These are phyloP conservation scores for Exophiala dermatitidis DNA, from an alignment of 2,329 filamentous ascomycete genomes.

Conservation along the genomic window DNA sequence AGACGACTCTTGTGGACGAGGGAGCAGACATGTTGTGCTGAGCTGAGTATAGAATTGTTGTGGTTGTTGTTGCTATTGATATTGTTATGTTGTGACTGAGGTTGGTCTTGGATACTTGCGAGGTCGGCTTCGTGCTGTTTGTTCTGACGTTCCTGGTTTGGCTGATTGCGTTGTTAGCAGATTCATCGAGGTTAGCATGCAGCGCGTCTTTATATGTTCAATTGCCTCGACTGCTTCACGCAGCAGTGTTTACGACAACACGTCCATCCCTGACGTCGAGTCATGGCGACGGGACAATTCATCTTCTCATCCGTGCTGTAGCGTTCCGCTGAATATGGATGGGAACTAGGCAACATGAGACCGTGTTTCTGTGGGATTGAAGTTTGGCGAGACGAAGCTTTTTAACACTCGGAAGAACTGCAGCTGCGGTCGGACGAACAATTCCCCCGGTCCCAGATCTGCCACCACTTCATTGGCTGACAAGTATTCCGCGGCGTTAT, in stretches of 20 bases:
- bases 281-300: not conserved
- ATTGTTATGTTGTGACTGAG: not conserved
- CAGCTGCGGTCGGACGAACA: not conserved
- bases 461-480: not conserved
- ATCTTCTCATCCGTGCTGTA: not conserved
- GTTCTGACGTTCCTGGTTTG: too few species aligned
- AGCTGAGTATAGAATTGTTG: not conserved
- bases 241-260: not conserved
- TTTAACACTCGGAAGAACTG: not conserved
- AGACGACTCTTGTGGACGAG: conserved; percentile 35
- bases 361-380: not conserved
- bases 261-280: not conserved
- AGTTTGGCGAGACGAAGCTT: not conserved
- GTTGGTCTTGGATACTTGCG: not conserved
- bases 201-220: not conserved
- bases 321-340: not conserved
- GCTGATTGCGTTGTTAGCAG: not conserved
- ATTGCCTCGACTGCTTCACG: not conserved
- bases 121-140: too few species aligned
- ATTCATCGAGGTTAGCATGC: not conserved
- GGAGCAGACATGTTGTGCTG: conserved; percentile 10
- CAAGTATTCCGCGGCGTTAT: not conserved
- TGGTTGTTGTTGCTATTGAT: not conserved
- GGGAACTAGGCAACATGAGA: not conserved
- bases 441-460: not conserved